Evolutionary conservation across 306 rosid genomes (phyloP).

Genomic region (Carpinus fangiana): DNA sequence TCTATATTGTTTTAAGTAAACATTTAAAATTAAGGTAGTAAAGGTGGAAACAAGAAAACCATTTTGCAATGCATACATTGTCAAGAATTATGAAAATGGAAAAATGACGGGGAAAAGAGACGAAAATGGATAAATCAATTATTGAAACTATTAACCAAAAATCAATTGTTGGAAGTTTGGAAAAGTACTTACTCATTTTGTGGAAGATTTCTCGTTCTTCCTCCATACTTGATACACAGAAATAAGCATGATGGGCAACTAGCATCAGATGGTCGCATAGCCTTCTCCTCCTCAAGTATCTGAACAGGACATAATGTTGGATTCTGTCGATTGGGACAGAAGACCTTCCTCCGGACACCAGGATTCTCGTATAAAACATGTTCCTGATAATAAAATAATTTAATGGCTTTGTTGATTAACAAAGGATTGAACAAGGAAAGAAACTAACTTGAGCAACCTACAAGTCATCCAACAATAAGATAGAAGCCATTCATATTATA

Average conservation of each 20-base stretch:
- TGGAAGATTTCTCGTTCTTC: slow-evolving; percentile 91
- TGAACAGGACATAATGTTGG: slow-evolving; percentile 70
- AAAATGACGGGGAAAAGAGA: not conserved
- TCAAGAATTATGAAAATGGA: not conserved
- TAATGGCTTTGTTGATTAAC: not conserved
- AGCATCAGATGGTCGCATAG: slow-evolving; percentile 79
- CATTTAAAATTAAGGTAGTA: not conserved
- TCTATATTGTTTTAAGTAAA: not conserved
- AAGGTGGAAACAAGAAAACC: not conserved
- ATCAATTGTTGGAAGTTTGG: not conserved
- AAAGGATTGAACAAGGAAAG: not conserved
- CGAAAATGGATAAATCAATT: not conserved
- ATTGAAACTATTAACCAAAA: not conserved
- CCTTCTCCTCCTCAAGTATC: slow-evolving; percentile 75
- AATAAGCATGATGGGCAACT: slow-evolving; percentile 81
- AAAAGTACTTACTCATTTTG: slow-evolving; percentile 75
- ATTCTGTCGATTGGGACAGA: slow-evolving; percentile 59
- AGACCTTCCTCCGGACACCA: slow-evolving; percentile 62
- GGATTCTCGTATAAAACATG: slow-evolving; percentile 81
- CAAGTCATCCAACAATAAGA: not conserved
- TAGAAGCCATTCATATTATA: too few species aligned
- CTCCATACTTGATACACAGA: slow-evolving; percentile 93
- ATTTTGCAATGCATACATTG: not conserved
- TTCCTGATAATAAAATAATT: slow-evolving; percentile 44
- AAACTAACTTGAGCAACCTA: not conserved